Conservation (phyloP, 768 basidiomycete genomes). For the Tricholoma bakamatsutake region DNA sequence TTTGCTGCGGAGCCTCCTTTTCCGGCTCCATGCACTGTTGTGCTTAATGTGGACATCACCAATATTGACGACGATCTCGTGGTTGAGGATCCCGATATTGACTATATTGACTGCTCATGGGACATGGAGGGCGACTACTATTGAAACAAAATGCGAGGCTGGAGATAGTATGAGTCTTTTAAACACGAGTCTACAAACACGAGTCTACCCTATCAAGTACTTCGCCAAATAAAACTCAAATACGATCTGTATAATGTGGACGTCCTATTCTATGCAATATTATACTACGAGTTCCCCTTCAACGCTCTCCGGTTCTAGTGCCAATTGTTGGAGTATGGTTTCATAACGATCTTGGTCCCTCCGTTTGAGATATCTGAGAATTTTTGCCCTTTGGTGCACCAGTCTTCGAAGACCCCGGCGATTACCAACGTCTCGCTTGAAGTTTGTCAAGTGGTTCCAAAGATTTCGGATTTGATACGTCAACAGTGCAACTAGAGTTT, state of each 20-base stretch:
- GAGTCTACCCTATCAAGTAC: too few relatives aligned
- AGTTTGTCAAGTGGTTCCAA: conserved; percentile 63
- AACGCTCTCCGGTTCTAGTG: conserved; percentile 71
- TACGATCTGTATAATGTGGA: neutral
- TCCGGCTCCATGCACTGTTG: neutral
- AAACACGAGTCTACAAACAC: neutral
- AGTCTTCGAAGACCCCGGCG: conserved; percentile 70
- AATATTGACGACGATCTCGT: neutral
- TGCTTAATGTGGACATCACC: neutral
- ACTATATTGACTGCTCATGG: neutral
- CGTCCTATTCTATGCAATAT: neutral
- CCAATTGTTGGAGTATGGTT: conserved; percentile 61
- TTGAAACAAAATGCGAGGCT: neutral
- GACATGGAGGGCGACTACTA: neutral
- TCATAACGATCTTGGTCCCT: conserved; percentile 69
- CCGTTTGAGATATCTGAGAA: conserved; percentile 73
- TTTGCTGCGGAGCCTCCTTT: conserved; percentile 14
- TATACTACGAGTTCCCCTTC: conserved; percentile 86
- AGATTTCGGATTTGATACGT: conserved; percentile 84
- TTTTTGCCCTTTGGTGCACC: conserved; percentile 77
- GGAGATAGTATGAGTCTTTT: neutral
- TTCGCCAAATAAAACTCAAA: neutral
- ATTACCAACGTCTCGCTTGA: conserved; percentile 72
- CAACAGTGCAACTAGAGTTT: conserved; percentile 66
- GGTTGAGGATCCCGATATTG: neutral